phyloP scores from a whole-genome alignment of 2,329 filamentous ascomycete genomes.

The Clonostachys byssicola region DNA sequence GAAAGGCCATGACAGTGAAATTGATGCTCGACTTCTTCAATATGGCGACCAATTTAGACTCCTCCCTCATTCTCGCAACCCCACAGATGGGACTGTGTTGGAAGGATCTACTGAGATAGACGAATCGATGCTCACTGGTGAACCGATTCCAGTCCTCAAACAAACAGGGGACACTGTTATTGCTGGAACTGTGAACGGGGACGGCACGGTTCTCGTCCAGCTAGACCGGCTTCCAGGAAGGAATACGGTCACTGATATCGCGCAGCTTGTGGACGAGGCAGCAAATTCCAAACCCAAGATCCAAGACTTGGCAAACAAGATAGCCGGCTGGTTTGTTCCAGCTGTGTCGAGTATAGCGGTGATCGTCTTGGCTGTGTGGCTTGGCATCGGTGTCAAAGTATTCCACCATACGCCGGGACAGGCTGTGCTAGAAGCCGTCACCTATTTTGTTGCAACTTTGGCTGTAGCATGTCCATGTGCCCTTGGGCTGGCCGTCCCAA shows the following conservation, averaged over 20 bases:
- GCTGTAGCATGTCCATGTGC: slow-evolving; percentile 78
- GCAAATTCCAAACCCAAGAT: slow-evolving; percentile 63
- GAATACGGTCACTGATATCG: slow-evolving; percentile 70
- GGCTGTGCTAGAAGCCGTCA: slow-evolving; percentile 57
- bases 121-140: slow-evolving; percentile 77
- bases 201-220: slow-evolving; percentile 53
- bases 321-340: slow-evolving; percentile 68
- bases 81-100: slow-evolving; percentile 67
- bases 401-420: slow-evolving; percentile 33
- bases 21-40: slow-evolving; percentile 65
- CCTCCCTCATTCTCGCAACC: slow-evolving; percentile 51
- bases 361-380: slow-evolving; percentile 60
- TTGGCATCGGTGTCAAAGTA: slow-evolving; percentile 48
- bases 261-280: slow-evolving; percentile 66
- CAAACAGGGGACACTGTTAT: slow-evolving; percentile 46
- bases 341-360: slow-evolving; percentile 54
- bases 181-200: slow-evolving; percentile 66
- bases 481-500: slow-evolving; percentile 69
- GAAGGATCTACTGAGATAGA: slow-evolving; percentile 63
- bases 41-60: slow-evolving; percentile 67
- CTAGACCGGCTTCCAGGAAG: slow-evolving; percentile 60
- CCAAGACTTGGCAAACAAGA: slow-evolving; percentile 64
- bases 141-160: slow-evolving; percentile 60
- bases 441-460: slow-evolving; percentile 68
- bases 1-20: slow-evolving; percentile 32